Base-by-base conservation (phyloP, 257 asterid species). In the Przewalskia tangutica region DNA sequence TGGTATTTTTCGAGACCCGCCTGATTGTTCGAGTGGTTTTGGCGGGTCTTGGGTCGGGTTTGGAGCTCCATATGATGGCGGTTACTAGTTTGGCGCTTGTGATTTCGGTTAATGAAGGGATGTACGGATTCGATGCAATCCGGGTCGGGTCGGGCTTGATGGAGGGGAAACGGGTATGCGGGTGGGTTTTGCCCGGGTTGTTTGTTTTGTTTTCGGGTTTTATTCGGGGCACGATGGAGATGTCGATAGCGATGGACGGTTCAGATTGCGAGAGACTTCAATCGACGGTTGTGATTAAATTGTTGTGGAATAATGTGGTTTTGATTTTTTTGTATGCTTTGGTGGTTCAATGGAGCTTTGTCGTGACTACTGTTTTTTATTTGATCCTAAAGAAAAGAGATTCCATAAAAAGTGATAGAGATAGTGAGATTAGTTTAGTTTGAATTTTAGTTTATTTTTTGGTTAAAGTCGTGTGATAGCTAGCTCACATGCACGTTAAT, bases 31-130 rank as follows among this genome's bases (percentile, higher is more conserved):
- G 14, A 42, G 60, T 48, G 0, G 60, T 73, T 20, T 3, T 73
- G 9, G 60, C 7, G 60, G 44, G 11, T 23, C 3, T 73, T 4
- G 79, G 79, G 20, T 13, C 79, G 79, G 79, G 60, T 23, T 48
- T 73, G 60, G 79, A 73, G 79, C 79, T 73, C 23, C 79, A 73
- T 48, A 2, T 73, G 60, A 73, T 73, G 79, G 79, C 60, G 3
- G 44, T 73, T 48, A 73, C 23, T 13, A 23, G 79, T 6, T 73
- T 73, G 59, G 79, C 79, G 0, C 44, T 73, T 4, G 79, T 48
- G 18, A 20, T 3, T 0, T 73, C 79, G 44, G 12, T 48, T 13
- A 48, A 73, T 2, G 79, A 73, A 48, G 79, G 14, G 18, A 3
- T 11, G 4, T 12, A 73, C 1, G 79, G 79, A 23, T 73, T 73